Evolutionary conservation across 805 yeast species (phyloP).

Genomic region (Saturnispora gosingensis): DNA sequence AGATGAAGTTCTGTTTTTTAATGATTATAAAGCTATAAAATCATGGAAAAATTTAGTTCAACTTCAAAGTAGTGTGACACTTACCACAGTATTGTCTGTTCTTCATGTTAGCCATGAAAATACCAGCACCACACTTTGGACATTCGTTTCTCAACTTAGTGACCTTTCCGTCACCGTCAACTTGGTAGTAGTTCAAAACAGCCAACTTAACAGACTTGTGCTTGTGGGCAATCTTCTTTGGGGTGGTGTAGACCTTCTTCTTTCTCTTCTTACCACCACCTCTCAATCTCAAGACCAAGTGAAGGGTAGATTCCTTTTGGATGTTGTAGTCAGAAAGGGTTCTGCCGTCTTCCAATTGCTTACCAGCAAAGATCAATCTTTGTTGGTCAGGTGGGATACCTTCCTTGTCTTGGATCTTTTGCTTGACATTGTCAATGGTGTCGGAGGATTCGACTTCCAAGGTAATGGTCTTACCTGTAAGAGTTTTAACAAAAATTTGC

Average conservation of each 20-base stretch:
- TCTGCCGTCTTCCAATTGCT: conserved; percentile 95
- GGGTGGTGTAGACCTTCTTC: conserved; percentile 99
- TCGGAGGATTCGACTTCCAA: conserved; percentile 97
- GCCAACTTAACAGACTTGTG: conserved; percentile 99
- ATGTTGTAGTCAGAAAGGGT: conserved; percentile 96
- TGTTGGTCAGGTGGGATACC: conserved; percentile 98
- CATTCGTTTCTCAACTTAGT: conserved; percentile 99
- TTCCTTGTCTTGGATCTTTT: conserved; percentile 95
- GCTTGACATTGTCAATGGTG: conserved; percentile 93
- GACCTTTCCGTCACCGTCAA: conserved; percentile 96
- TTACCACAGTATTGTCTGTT: conserved; percentile 99
- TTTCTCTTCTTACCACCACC: conserved; percentile 99
- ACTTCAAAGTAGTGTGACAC: conserved; percentile 91
- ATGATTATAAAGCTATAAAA: neutral
- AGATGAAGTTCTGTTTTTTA: neutral
- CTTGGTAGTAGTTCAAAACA: conserved; percentile 99
- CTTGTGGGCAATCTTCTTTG: conserved; percentile 99
- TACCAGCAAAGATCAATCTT: conserved; percentile 95
- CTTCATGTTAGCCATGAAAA: conserved; percentile 98
- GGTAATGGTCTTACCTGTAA: conserved; percentile 63
- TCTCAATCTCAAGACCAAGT: conserved; percentile 94
- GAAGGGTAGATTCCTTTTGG: conserved; percentile 95
- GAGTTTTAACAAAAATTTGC: conserved; percentile 51
- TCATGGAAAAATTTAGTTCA: conserved; percentile 19
- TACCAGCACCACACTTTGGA: conserved; percentile 97